A percentile compares a stretch with the other conserved stretches of the same genome.
These are phyloP conservation scores for Dactylellina haptotyla DNA, from an alignment of 2,329 filamentous ascomycete species.

Conservation along the genomic window DNA sequence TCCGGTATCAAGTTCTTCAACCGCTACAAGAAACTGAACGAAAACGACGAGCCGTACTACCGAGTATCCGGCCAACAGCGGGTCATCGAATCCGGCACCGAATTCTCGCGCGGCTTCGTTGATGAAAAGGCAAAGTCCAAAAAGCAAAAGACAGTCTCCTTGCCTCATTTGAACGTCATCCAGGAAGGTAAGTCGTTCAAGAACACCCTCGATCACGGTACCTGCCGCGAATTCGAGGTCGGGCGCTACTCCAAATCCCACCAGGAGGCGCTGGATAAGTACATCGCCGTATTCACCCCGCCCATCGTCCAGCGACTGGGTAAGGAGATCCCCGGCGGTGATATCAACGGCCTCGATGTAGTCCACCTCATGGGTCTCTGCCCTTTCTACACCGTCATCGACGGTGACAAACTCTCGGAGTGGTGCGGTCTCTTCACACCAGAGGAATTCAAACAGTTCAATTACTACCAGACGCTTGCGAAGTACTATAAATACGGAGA, in stretches of 20 bases:
- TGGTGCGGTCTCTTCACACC: constrained; percentile 81
- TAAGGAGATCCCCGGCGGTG: constrained; percentile 71
- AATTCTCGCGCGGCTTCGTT: constrained; percentile 81
- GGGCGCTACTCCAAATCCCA: constrained; percentile 65
- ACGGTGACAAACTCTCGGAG: constrained; percentile 69
- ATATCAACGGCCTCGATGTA: constrained; percentile 70
- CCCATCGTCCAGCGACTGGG: constrained; percentile 76
- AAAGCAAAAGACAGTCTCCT: constrained; percentile 62
- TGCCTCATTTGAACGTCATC: constrained; percentile 69
- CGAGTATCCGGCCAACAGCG: constrained; percentile 75
- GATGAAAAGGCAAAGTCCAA: constrained; percentile 63
- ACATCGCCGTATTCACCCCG: constrained; percentile 72
- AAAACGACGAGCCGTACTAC: constrained; percentile 72
- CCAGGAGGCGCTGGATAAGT: constrained; percentile 66
- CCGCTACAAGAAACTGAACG: constrained; percentile 74
- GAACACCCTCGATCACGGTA: constrained; percentile 81
- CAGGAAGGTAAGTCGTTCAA: constrained; percentile 74
- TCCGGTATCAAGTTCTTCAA: constrained; percentile 80
- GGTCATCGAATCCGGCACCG: constrained; percentile 77
- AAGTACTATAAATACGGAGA: constrained; percentile 86
- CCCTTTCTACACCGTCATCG: constrained; percentile 81
- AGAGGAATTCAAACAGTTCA: constrained; percentile 79
- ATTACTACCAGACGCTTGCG: constrained; percentile 80
- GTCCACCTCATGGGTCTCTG: constrained; percentile 87
- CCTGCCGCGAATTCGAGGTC: constrained; percentile 76